Percentiles rank a stretch among this genome's conserved stretches.
These are phyloP conservation scores for Barbarea vulgaris DNA, from an alignment of 345 rosid genomes.

Conservation along the genomic window DNA sequence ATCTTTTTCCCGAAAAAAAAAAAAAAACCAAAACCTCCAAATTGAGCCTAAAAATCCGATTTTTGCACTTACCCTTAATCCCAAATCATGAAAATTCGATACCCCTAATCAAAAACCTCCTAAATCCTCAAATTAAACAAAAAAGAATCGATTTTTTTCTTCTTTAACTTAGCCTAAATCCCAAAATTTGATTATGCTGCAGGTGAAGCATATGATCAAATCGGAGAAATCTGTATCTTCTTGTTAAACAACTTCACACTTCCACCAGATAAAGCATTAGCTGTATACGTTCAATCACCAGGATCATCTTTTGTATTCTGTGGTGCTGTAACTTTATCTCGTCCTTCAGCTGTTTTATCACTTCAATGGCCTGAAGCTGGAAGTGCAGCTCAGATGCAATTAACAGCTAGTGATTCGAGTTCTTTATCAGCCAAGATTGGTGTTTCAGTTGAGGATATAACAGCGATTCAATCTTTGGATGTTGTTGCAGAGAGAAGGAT, in stretches of 20 bases:
- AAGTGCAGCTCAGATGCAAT: slow-evolving; percentile 53
- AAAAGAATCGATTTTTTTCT: not conserved
- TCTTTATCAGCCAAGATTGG: slow-evolving; percentile 83
- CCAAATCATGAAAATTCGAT: too few species aligned
- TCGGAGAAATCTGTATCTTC: slow-evolving; percentile 85
- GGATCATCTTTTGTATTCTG: slow-evolving; percentile 80
- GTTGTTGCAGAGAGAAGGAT: slow-evolving; percentile 67
- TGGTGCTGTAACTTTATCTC: slow-evolving; percentile 77
- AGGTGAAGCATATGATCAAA: slow-evolving; percentile 88
- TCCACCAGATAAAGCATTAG: slow-evolving; percentile 90
- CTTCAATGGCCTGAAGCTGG: slow-evolving; percentile 91
- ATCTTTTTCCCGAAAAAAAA: too few species aligned
- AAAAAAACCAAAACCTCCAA: too few species aligned
- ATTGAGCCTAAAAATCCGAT: too few species aligned
- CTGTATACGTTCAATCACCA: slow-evolving; percentile 89
- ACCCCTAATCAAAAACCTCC: not conserved
- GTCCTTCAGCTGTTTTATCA: slow-evolving; percentile 87
- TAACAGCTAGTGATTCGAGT: slow-evolving; percentile 61
- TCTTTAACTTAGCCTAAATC: not conserved
- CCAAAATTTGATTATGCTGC: not conserved
- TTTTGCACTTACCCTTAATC: too few species aligned
- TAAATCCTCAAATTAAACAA: not conserved
- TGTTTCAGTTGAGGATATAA: slow-evolving; percentile 74
- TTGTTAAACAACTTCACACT: slow-evolving; percentile 73
- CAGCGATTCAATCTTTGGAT: slow-evolving; percentile 48